Conservation (phyloP, 1,284 basidiomycete genomes). For the Xerocomus cyaneibrunnescens region DNA sequence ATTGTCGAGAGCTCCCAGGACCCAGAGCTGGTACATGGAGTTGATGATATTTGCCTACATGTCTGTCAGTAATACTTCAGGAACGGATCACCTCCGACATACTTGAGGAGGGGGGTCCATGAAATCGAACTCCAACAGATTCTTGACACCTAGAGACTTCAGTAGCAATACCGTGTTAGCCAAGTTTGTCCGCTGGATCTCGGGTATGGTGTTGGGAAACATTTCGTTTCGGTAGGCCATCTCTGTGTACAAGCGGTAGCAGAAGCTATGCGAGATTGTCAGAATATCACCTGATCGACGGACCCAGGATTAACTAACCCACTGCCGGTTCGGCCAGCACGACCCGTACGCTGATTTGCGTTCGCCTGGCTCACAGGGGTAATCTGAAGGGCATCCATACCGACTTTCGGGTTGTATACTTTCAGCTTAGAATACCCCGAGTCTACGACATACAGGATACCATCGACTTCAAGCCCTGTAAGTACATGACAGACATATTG, state of each 20-base stretch:
- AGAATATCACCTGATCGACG: neutral
- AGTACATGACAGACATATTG: conserved; percentile 6
- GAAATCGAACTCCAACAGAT: conserved; percentile 97
- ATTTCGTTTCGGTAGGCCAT: conserved; percentile 88
- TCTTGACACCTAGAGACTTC: conserved; percentile 96
- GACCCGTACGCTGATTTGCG: conserved; percentile 92
- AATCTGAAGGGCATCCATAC: conserved; percentile 99
- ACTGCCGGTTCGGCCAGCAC: conserved; percentile 94
- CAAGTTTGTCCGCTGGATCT: conserved; percentile 97
- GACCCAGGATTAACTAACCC: conserved; percentile 54
- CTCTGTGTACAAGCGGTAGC: conserved; percentile 90
- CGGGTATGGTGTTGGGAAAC: conserved; percentile 93
- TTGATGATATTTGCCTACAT: conserved; percentile 87
- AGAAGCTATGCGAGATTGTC: conserved; percentile 57
- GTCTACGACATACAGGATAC: conserved; percentile 97
- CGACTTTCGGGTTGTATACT: conserved; percentile 98
- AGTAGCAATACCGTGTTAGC: conserved; percentile 94
- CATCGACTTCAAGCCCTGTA: conserved; percentile 69
- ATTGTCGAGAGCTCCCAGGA: conserved; percentile 95
- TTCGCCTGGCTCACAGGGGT: conserved; percentile 99
- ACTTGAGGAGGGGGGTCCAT: conserved; percentile 97
- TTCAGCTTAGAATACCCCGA: conserved; percentile 97
- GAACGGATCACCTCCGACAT: conserved; percentile 44
- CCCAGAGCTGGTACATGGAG: conserved; percentile 99
- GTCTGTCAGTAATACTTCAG: conserved; percentile 38